Conservation (phyloP, 352 stramenopile species). For the Phytophthora pini region DNA sequence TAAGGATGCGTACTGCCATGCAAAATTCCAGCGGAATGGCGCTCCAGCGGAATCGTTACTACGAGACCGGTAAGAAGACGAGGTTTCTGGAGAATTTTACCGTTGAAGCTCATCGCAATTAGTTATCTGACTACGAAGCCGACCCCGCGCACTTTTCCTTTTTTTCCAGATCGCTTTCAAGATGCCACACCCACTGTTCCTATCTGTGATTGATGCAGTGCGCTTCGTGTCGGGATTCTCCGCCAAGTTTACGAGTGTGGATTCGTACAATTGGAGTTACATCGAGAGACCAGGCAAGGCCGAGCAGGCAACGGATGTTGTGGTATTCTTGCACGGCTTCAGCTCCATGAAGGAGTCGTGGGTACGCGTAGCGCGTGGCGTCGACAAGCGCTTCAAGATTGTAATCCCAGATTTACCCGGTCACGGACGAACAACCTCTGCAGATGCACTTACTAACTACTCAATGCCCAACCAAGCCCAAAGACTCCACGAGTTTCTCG, state of each 20-base stretch:
- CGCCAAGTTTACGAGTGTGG: slow-evolving; percentile 44
- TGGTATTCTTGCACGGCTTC: slow-evolving; percentile 78
- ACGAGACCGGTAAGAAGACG: slow-evolving; percentile 1
- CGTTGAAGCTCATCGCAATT: background rate
- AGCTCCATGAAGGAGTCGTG: slow-evolving; percentile 73
- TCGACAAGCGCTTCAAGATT: slow-evolving; percentile 59
- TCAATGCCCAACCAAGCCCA: slow-evolving; percentile 52
- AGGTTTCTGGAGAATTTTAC: background rate
- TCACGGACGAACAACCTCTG: slow-evolving; percentile 62
- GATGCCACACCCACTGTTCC: slow-evolving; percentile 34
- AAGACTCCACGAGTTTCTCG: slow-evolving; percentile 62
- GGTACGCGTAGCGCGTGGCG: slow-evolving; percentile 50
- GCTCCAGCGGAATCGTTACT: too few relatives aligned
- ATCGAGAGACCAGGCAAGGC: slow-evolving; percentile 58
- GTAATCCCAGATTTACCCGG: slow-evolving; percentile 72
- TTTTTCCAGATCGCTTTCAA: background rate
- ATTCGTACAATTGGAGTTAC: slow-evolving; percentile 77
- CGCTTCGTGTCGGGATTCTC: slow-evolving; percentile 62
- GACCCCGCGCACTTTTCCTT: background rate
- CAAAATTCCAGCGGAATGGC: too few relatives aligned
- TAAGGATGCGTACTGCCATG: too few relatives aligned
- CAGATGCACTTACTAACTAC: slow-evolving; percentile 53
- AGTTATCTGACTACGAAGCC: background rate
- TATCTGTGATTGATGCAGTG: slow-evolving; percentile 50
- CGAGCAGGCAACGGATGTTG: slow-evolving; percentile 42